Evolutionary conservation across 2,329 filamentous ascomycete genomes (phyloP).

Genomic region (Ceratocystis cubensis): DNA sequence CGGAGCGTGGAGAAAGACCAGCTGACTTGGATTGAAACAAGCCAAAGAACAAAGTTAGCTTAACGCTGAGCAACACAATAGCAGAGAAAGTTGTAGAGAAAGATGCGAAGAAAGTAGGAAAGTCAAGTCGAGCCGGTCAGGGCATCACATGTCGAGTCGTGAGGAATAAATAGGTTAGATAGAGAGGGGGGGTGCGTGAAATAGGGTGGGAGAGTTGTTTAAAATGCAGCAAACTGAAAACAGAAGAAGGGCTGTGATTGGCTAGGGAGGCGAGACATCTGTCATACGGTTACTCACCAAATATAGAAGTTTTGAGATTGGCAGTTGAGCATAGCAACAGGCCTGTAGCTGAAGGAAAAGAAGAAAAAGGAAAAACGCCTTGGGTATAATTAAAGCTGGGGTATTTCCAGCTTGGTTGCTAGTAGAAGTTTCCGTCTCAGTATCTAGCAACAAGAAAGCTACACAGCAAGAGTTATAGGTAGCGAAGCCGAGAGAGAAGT

Average conservation of each 20-base stretch:
- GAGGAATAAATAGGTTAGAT: neutral
- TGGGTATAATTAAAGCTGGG: neutral
- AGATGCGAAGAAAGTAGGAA: no score
- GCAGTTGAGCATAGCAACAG: slow-evolving; percentile 4
- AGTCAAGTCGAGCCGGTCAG: no score
- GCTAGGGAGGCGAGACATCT: neutral
- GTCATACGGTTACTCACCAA: slow-evolving; percentile 14
- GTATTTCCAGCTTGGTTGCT: no score
- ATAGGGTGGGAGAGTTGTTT: slow-evolving; percentile 1
- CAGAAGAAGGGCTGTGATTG: slow-evolving; percentile 5
- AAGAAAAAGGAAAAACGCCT: neutral
- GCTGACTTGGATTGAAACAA: no score
- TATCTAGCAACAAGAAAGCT: no score
- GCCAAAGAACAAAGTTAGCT: no score
- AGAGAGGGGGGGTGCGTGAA: neutral
- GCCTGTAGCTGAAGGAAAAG: neutral
- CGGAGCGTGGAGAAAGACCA: no score
- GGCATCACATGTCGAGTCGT: neutral
- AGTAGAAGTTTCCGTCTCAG: no score
- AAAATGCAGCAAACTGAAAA: neutral
- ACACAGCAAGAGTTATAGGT: no score
- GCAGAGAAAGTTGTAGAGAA: neutral
- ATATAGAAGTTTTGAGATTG: slow-evolving; percentile 3
- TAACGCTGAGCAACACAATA: no score
- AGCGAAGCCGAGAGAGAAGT: no score